Percentiles rank a stretch among this genome's conserved stretches.
Evolutionary conservation across 306 rosid genomes (phyloP).

Genomic region (Carpinus fangiana): DNA sequence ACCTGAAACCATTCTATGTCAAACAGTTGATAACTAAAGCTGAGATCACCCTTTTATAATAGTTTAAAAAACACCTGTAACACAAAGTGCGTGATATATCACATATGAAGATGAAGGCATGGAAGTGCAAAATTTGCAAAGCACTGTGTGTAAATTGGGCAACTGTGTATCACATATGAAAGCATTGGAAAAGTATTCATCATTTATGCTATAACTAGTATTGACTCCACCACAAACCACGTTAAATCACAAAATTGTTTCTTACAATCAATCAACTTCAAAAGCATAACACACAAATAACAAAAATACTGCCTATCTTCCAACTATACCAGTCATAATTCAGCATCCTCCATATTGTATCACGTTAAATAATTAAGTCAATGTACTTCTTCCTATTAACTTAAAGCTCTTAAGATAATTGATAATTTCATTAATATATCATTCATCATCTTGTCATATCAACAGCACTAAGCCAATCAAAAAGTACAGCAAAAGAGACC

Average conservation of each 20-base stretch:
- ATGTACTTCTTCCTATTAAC: too few species aligned
- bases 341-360: neutral
- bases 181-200: neutral
- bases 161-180: too few species aligned
- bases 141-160: too few species aligned
- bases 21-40: constrained; percentile 12
- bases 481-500: constrained; percentile 8
- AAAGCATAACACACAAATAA: neutral
- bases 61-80: neutral
- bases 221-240: neutral
- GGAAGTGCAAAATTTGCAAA: too few species aligned
- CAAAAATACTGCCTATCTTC: neutral
- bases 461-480: constrained; percentile 10
- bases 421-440: neutral
- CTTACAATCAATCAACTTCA: neutral
- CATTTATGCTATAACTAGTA: neutral
- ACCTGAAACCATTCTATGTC: constrained; percentile 51
- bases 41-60: constrained; percentile 1
- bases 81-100: neutral
- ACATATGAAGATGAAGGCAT: neutral
- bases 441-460: constrained; percentile 14
- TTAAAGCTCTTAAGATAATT: too few species aligned
- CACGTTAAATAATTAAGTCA: neutral
- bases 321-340: neutral
- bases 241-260: neutral